Evolutionary conservation across 1,139 yeast genomes (phyloP), one percentile per base, ranked within the genome.

Genomic region (Magnusiomyces ingens): DNA sequence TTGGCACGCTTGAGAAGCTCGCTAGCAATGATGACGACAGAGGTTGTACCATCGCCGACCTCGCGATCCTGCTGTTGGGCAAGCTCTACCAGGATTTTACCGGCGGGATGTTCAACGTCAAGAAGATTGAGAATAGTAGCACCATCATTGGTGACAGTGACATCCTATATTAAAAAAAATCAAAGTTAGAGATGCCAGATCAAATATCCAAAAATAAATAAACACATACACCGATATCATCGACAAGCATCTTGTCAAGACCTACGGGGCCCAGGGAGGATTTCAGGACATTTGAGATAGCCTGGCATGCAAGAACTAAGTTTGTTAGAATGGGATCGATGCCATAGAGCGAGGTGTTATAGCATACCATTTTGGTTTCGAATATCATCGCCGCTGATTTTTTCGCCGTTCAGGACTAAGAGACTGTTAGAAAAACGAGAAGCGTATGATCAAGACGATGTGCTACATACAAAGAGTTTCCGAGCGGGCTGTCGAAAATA

Each of bases 51-150:
- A 68, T 94, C 99, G 55, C 99, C 99, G 55, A 94, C 96, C 72
- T 94, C 99, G 66, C 96, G 82, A 70, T 94, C 99, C 74, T 94
- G 99, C 70, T 94, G 99, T 70, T 93, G 97, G 2, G 99, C 99
- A 67, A 94, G 79, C 67, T 94, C 99, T 49, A 94, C 99, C 58
- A 94, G 76, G 62, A 94, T 93, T 73, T 89, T 90, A 21, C 99
- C 99, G 0, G 99, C 99, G 38, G 99, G 99, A 69, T 94, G 99
- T 71, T 94, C 97, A 52, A 94, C 98, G 68, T 94, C 99, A 60
- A 94, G 77, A 57, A 94, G 74, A 11, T 93, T 79, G 60, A 94
- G 76, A 61, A 94, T 94, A 8, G 99, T 94, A 54, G 99, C 99
- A 59, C 99, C 99, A 70, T 94, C 99, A 68, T 94, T 94, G 52